Percentiles rank a stretch among this genome's conserved stretches.
Evolutionary conservation across 2,329 filamentous ascomycete genomes (phyloP).

Genomic region (Stromatinia cepivora): DNA sequence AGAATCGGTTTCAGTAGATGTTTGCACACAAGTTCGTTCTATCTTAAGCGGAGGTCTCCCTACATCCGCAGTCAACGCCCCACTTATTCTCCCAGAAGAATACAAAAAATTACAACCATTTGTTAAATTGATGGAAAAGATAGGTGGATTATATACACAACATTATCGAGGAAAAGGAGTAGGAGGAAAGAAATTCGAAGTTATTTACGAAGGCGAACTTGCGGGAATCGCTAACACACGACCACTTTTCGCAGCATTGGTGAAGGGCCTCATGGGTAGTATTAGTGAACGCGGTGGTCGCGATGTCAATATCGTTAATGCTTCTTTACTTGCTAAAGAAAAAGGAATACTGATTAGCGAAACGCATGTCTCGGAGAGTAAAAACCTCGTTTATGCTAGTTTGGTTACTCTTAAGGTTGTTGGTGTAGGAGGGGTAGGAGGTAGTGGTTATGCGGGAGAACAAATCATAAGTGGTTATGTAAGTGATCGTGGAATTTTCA

Average conservation of each 20-base stretch:
- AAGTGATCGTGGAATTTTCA: slow-evolving; percentile 62
- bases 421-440: neutral
- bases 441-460: slow-evolving; percentile 41
- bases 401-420: slow-evolving; percentile 63
- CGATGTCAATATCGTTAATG: slow-evolving; percentile 83
- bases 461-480: slow-evolving; percentile 65
- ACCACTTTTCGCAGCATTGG: slow-evolving; percentile 74
- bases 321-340: slow-evolving; percentile 70
- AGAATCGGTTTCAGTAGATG: slow-evolving; percentile 80
- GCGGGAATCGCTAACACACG: slow-evolving; percentile 72
- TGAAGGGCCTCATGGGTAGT: slow-evolving; percentile 71
- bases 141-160: slow-evolving; percentile 77
- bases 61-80: slow-evolving; percentile 76
- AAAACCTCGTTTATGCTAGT: slow-evolving; percentile 65
- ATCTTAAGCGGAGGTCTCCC: slow-evolving; percentile 73
- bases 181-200: slow-evolving; percentile 69
- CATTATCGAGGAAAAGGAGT: slow-evolving; percentile 54
- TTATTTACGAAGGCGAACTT: slow-evolving; percentile 75
- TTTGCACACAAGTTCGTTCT: slow-evolving; percentile 75
- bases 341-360: slow-evolving; percentile 78
- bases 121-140: slow-evolving; percentile 73
- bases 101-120: slow-evolving; percentile 77
- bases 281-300: slow-evolving; percentile 66
- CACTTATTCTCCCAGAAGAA: slow-evolving; percentile 78
- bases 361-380: slow-evolving; percentile 61